A percentile compares a stretch with the other conserved stretches of the same genome.
Evolutionary conservation across 208 protist genomes (phyloP).

Genomic region (Phytomonas serpens): DNA sequence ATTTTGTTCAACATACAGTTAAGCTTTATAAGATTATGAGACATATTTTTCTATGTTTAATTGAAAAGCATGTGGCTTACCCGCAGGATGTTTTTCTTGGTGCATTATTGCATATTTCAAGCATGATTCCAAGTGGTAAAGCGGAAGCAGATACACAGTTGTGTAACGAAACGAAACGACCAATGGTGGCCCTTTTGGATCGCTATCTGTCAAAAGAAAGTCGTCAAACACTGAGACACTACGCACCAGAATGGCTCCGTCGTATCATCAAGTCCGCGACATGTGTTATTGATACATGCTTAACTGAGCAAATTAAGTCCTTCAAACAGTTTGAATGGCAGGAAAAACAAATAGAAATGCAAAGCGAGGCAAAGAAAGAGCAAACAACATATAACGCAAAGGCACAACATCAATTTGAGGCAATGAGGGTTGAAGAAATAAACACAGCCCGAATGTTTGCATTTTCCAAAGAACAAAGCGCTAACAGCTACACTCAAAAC

Average conservation of each 20-base stretch:
- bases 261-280: conserved; percentile 20
- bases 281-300: conserved; percentile 26
- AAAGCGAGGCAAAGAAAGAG: conserved; percentile 16
- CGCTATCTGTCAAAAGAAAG: conserved; percentile 16
- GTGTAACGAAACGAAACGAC: conserved; percentile 14
- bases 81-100: conserved; percentile 14
- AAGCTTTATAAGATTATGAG: conserved; percentile 7
- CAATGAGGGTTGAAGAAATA: conserved; percentile 14
- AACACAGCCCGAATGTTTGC: neutral
- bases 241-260: conserved; percentile 41
- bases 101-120: conserved; percentile 44
- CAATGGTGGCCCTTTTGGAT: conserved; percentile 28
- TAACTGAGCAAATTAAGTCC: conserved; percentile 39
- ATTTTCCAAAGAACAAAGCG: neutral
- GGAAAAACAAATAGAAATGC: conserved; percentile 18
- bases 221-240: conserved; percentile 18
- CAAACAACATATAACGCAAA: conserved; percentile 12
- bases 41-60: conserved; percentile 34
- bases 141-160: conserved; percentile 24
- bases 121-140: conserved; percentile 20
- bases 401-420: conserved; percentile 18
- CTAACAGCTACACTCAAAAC: neutral
- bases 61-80: conserved; percentile 37
- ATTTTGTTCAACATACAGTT: neutral
- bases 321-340: conserved; percentile 56